A percentile compares a stretch with the other conserved stretches of the same genome.
Evolutionary conservation across 352 stramenopile species (phyloP).

Genomic region (Blastocystis sp.): DNA sequence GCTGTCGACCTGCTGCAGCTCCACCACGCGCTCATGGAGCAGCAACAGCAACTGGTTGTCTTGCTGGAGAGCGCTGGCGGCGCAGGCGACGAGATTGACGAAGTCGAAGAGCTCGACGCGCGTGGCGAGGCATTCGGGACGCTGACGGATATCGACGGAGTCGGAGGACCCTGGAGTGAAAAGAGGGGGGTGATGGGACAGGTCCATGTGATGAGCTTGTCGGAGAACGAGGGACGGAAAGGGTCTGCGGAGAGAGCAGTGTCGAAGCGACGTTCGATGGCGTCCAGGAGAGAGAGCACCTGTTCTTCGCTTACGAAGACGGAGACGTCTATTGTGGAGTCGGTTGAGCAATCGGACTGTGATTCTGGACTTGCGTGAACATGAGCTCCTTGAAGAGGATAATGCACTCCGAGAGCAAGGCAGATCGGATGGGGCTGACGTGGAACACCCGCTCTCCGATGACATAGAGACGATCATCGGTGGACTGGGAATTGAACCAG

Average conservation of each 20-base stretch:
- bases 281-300: background rate
- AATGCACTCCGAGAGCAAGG: background rate
- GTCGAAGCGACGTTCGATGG: conserved; percentile 5
- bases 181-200: background rate
- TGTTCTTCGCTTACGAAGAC: background rate
- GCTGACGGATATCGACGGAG: background rate
- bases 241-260: background rate
- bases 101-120: background rate
- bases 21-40: background rate
- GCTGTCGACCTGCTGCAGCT: background rate
- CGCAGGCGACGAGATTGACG: background rate
- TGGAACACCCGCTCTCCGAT: background rate
- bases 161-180: background rate
- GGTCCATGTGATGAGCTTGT: background rate
- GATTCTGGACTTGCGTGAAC: background rate
- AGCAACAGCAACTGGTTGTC: conserved; percentile 30
- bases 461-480: background rate
- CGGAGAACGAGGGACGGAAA: background rate
- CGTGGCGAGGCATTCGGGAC: background rate
- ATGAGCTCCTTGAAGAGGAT: background rate
- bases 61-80: background rate
- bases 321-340: background rate
- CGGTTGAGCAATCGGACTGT: background rate
- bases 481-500: background rate
- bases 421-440: conserved; percentile 8